A percentile compares a stretch with the other conserved stretches of the same genome.
Evolutionary conservation across 768 basidiomycete genomes (phyloP).

Genomic region (Hirschioporus abietinus): DNA sequence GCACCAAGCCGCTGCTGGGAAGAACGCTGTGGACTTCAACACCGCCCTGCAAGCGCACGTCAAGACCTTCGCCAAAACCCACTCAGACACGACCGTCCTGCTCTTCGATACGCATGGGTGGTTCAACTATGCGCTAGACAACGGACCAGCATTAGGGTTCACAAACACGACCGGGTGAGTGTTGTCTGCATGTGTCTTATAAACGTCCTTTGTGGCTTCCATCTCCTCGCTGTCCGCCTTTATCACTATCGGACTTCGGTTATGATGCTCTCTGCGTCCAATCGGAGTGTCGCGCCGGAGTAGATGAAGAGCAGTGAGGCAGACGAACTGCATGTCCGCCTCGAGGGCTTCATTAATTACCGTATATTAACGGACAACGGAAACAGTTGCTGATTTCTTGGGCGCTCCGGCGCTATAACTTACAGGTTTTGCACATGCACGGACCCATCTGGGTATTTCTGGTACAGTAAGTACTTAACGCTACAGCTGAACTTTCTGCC

Average conservation of each 20-base stretch:
- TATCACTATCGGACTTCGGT: neutral
- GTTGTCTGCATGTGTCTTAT: neutral
- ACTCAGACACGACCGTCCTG: slow-evolving; percentile 36
- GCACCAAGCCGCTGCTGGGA: slow-evolving; percentile 28
- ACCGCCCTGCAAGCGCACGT: slow-evolving; percentile 31
- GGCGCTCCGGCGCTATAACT: neutral
- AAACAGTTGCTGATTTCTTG: neutral
- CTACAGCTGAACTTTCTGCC: neutral
- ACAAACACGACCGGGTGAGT: slow-evolving; percentile 42
- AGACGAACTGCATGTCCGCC: neutral
- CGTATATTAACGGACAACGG: neutral
- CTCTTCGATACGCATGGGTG: slow-evolving; percentile 47
- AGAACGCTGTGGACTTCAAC: slow-evolving; percentile 39
- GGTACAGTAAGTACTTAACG: slow-evolving; percentile 38
- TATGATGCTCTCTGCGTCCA: neutral
- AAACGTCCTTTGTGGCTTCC: neutral
- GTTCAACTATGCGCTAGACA: slow-evolving; percentile 42
- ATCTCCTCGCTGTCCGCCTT: slow-evolving; percentile 2
- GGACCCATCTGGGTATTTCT: slow-evolving; percentile 41
- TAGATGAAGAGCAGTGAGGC: neutral
- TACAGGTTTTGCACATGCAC: slow-evolving; percentile 45
- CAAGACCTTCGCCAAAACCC: slow-evolving; percentile 28
- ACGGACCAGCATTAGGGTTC: slow-evolving; percentile 37
- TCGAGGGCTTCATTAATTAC: neutral
- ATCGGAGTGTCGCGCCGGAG: neutral